These are phyloP conservation scores for Linaria vulgaris DNA, from an alignment of 257 asterid genomes.

Conservation along the genomic window DNA sequence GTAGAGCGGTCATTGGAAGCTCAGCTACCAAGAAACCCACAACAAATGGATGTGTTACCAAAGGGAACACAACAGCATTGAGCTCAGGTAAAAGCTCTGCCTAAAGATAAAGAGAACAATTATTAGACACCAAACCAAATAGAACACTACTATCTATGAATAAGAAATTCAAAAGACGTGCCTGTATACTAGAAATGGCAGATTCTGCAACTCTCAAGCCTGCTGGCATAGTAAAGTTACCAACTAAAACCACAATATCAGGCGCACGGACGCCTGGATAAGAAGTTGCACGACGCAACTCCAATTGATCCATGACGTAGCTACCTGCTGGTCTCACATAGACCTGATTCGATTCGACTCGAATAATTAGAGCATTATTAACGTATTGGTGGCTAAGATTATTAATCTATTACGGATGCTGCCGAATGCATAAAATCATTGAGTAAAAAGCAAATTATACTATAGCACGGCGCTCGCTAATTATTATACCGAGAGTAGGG, in stretches of 20 bases:
- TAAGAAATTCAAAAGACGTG: slow-evolving; percentile 34
- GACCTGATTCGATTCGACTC: slow-evolving; percentile 46
- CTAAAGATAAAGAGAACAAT: slow-evolving; percentile 48
- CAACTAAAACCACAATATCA: slow-evolving; percentile 79
- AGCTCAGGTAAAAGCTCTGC: slow-evolving; percentile 77
- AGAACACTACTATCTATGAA: too few species aligned
- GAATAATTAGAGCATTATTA: slow-evolving; percentile 22
- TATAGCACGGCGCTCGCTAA: background rate
- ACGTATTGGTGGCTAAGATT: too few species aligned
- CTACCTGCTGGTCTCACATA: slow-evolving; percentile 98
- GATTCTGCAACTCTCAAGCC: slow-evolving; percentile 88
- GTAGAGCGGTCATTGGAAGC: slow-evolving; percentile 50
- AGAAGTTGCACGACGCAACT: slow-evolving; percentile 70
- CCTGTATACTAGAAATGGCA: slow-evolving; percentile 68
- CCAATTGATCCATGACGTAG: slow-evolving; percentile 90
- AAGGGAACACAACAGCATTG: slow-evolving; percentile 86
- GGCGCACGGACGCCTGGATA: slow-evolving; percentile 59
- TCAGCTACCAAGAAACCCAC: slow-evolving; percentile 97
- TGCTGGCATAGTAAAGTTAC: slow-evolving; percentile 70
- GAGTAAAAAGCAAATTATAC: background rate
- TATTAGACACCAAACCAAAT: slow-evolving; percentile 26
- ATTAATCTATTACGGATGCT: too few species aligned
- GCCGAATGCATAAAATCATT: background rate
- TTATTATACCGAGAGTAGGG: slow-evolving; percentile 61
- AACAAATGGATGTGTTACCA: slow-evolving; percentile 90